Base-by-base conservation (phyloP, 2,329 filamentous ascomycete species). In the Fusarium nygamai region DNA sequence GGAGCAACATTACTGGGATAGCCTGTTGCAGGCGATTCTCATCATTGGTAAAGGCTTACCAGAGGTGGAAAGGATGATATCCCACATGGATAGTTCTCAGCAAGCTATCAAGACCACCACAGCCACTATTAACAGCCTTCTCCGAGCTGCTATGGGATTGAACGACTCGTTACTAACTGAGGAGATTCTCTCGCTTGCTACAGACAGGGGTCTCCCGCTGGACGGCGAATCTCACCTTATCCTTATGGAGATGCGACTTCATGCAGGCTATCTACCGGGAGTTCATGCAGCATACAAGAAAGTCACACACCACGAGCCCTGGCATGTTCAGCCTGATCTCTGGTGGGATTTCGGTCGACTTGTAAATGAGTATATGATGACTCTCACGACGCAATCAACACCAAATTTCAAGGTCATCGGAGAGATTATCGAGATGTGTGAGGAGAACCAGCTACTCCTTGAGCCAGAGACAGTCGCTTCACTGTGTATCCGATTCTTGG, bases 161-260 rank as follows among this genome's bases (percentile, higher is more conserved):
- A 86, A 91, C 17, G 92, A 97, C 76, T 87, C 91, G 0, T 90
- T 93, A 74, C 85, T 93, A 51, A 94, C 93, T 10, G 91, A 95
- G 79, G 88, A 94, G 19, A 93, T 95, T 71, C 86, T 94, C 53
- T 84, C 88, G 4, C 83, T 98, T 17, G 91, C 91, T 5, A 81
- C 88, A 50, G 90, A 92, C 77, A 88, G 91, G 77, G 88, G 88
- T 9, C 88, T 98, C 29, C 81, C 86, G 59, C 89, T 93, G 0
- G 89, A 97, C 80, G 88, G 90, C 17, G 86, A 87, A 57, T 97
- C 95, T 0, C 92, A 90, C 74, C 87, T 94, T 53, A 86, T 97
- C 58, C 91, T 95, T 78, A 89, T 98, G 76, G 88, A 92, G 65
- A 93, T 96, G 76, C 90, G 92, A 19, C 86, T 97, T n/a, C 88